Evolutionary conservation across 2,329 filamentous ascomycete species (phyloP).

Genomic region (Nothophaeocryptopus gaeumannii): DNA sequence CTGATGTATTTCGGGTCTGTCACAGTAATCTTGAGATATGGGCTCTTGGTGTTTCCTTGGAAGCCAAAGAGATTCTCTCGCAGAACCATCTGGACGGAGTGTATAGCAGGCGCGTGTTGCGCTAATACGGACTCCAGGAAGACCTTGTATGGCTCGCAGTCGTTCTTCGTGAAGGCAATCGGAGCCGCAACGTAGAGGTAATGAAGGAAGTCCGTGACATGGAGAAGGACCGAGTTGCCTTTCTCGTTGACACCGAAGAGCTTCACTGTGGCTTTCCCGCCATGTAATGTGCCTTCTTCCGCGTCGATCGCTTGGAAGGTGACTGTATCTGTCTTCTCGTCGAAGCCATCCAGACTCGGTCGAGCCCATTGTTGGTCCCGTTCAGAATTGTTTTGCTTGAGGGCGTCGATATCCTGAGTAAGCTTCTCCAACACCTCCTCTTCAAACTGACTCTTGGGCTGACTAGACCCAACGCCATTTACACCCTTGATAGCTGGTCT

Average conservation of each 20-base stretch:
- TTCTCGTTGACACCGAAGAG: slow-evolving; percentile 86
- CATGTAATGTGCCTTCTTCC: slow-evolving; percentile 80
- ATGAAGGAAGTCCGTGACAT: slow-evolving; percentile 93
- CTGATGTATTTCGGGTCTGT: slow-evolving; percentile 82
- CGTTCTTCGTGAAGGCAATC: slow-evolving; percentile 70
- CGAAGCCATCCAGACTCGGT: slow-evolving; percentile 59
- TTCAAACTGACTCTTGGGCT: slow-evolving; percentile 88
- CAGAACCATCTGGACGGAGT: slow-evolving; percentile 77
- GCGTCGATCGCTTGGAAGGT: slow-evolving; percentile 94
- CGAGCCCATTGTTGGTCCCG: slow-evolving; percentile 90
- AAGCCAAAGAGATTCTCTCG: slow-evolving; percentile 92
- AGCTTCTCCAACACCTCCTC: slow-evolving; percentile 92
- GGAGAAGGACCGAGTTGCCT: slow-evolving; percentile 89
- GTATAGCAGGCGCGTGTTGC: slow-evolving; percentile 69
- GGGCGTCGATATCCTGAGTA: slow-evolving; percentile 82
- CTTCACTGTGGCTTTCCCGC: slow-evolving; percentile 76
- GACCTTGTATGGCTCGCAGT: slow-evolving; percentile 73
- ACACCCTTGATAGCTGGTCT: slow-evolving; percentile 48
- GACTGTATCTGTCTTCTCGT: slow-evolving; percentile 65
- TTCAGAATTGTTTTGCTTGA: slow-evolving; percentile 84
- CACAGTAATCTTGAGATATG: slow-evolving; percentile 90
- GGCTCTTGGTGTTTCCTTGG: slow-evolving; percentile 86
- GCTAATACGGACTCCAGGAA: slow-evolving; percentile 78
- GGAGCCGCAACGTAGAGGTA: slow-evolving; percentile 94
- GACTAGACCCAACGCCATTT: slow-evolving; percentile 65